Conservation (phyloP, 1,139 yeast genomes). For the Debaryomyces nepalensis region DNA sequence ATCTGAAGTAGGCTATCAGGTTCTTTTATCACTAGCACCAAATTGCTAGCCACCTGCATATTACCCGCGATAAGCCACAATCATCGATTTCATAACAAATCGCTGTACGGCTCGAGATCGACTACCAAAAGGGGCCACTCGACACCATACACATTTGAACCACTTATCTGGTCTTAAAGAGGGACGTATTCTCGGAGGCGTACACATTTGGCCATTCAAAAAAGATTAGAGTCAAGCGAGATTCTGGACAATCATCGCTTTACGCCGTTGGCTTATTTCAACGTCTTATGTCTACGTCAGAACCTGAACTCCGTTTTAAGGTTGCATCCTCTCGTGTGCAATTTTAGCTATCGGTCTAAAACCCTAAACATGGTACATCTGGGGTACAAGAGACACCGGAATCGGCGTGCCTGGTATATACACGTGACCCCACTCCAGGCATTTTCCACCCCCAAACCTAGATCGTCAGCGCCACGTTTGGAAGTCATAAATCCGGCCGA, state of each 20-base stretch:
- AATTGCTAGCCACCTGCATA: slow-evolving; percentile 8
- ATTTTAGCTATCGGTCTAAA: background rate
- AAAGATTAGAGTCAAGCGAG: no score
- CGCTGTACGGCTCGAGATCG: background rate
- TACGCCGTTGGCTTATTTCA: no score
- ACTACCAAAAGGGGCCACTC: slow-evolving; percentile 1
- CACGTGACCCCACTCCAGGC: slow-evolving; percentile 4
- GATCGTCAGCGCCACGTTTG: slow-evolving; percentile 3
- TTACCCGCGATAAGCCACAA: background rate
- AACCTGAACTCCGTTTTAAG: no score
- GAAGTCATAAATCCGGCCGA: background rate
- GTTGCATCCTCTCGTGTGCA: background rate
- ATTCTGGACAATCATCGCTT: no score
- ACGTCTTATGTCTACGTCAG: no score
- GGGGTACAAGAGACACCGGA: no score
- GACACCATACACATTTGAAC: background rate
- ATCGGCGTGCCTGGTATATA: no score
- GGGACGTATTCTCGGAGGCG: no score
- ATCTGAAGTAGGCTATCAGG: background rate
- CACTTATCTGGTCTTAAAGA: background rate
- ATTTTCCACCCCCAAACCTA: slow-evolving; percentile 4
- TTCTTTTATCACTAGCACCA: slow-evolving; percentile 3
- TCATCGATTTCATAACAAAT: background rate
- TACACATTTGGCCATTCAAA: no score
- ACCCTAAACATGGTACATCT: background rate